These are phyloP conservation scores for Blastosporella zonata DNA, from an alignment of 1,284 basidiomycete species.

Conservation along the genomic window DNA sequence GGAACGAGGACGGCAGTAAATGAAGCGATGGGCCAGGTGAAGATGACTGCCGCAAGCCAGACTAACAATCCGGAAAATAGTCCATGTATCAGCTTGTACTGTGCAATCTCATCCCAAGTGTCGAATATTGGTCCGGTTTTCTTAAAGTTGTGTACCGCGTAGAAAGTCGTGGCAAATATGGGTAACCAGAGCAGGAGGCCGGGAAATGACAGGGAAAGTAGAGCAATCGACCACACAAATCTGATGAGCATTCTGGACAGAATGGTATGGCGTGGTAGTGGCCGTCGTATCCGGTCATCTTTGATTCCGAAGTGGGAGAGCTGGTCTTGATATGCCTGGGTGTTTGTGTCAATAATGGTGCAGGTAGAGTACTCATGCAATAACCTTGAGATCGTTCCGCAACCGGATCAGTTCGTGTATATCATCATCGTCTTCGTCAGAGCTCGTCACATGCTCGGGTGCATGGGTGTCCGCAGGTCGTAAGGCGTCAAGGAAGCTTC, in stretches of 20 bases:
- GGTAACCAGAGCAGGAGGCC: conserved; percentile 80
- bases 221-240: conserved; percentile 57
- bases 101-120: conserved; percentile 84
- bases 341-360: not conserved
- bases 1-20: conserved; percentile 62
- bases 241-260: conserved; percentile 64
- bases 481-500: conserved; percentile 74
- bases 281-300: conserved; percentile 75
- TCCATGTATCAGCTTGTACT: conserved; percentile 84
- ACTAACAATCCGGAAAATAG: conserved; percentile 67
- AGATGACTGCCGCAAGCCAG: conserved; percentile 49
- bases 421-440: conserved; percentile 19
- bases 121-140: conserved; percentile 77
- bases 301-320: conserved; percentile 67
- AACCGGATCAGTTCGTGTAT: conserved; percentile 35
- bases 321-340: conserved; percentile 69
- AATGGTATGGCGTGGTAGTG: conserved; percentile 54
- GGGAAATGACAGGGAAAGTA: conserved; percentile 73
- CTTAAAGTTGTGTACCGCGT: conserved; percentile 67
- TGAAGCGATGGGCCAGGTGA: conserved; percentile 59
- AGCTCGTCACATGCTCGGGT: conserved; percentile 16
- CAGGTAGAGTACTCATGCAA: not conserved
- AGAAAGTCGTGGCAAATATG: conserved; percentile 64
- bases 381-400: conserved; percentile 61
- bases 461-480: conserved; percentile 37